phyloP scores from a whole-genome alignment of 306 rosid species.

The Sindora glabra region DNA sequence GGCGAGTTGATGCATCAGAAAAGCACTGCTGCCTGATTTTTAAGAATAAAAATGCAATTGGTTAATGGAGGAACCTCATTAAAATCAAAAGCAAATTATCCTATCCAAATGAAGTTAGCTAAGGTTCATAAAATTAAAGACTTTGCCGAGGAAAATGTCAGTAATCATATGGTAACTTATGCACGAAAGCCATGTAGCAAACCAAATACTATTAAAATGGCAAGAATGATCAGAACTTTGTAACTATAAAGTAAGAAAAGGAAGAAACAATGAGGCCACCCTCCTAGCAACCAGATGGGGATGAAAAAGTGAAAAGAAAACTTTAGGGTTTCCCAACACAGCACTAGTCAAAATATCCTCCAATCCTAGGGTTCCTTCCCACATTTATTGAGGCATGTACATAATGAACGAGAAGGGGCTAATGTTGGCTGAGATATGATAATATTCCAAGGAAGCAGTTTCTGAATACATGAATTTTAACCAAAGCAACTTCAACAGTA shows the following conservation, averaged over 20 bases:
- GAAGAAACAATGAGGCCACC: neutral
- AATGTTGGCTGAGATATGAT: neutral
- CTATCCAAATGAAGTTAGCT: no score
- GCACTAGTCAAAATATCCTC: neutral
- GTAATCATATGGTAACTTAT: neutral
- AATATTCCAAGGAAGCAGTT: neutral
- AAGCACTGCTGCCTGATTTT: conserved; percentile 84
- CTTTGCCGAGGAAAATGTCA: conserved; percentile 3
- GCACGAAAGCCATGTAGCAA: neutral
- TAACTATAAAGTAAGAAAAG: neutral
- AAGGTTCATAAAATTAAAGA: neutral
- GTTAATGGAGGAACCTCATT: neutral
- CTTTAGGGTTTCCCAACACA: neutral
- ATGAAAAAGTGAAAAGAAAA: neutral
- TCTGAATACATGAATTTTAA: neutral
- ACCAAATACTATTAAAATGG: neutral
- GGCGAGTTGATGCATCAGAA: conserved; percentile 75
- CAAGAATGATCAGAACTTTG: neutral
- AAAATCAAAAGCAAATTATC: neutral
- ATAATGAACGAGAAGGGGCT: neutral
- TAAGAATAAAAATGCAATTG: neutral
- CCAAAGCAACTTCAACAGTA: neutral
- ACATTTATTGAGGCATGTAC: neutral
- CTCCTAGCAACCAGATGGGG: no score
- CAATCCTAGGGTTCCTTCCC: neutral